Evolutionary conservation across 108 stramenopile species (phyloP), one percentile per base, ranked within the genome.

Genomic region (Cyclotella choctawhatcheeana): DNA sequence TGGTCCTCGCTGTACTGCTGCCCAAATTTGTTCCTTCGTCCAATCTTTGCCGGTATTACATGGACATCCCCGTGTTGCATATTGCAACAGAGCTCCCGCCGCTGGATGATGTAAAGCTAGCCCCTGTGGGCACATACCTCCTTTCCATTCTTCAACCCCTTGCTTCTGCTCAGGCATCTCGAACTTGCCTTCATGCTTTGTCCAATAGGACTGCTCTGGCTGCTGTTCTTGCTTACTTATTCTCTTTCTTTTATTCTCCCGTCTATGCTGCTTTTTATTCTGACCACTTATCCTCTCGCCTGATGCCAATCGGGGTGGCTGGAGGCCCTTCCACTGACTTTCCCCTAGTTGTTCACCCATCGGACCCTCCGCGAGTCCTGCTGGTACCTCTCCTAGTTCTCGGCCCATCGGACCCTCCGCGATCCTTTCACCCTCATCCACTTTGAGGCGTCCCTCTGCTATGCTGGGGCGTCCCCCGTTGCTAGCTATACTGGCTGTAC

Each of bases 1-100:
- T 20, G 65, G 66, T 1, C 74, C 66, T 0, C 66, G 35, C 0
- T 27, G 37, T 0, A 75, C 34, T 8, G 74, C 74, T 17, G 52
- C 74, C 21, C 20, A 13, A 3, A 75, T 56, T 25, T 75, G 27
- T 0, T 67, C 43, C 27, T 30, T 40, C 2, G 54, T 44, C 74
- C 74, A 75, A 0, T 14, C 5, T 37, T 54, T 45, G 5, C 74
- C 74, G 0, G 50, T 63, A 10, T 58, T 31, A 1, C 26, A 32
- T 10, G 74, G 74, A 20, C 74, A 75, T 1, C 74, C 74, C 5
- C 6, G 5, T 4, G 53, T 58, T 3, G 66, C 74, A 31, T 58
- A 75, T 22, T 75, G 20, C 27, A 58, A 26, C 26, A 75, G 48
- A n/a, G 4, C 16, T 44, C 18, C 62, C 1, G 62, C 63, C 10